A percentile compares a stretch with the other conserved stretches of the same genome.
These are phyloP conservation scores for Tetragonia tetragonoides DNA, from an alignment of 148 eudicot genomes.

Conservation along the genomic window DNA sequence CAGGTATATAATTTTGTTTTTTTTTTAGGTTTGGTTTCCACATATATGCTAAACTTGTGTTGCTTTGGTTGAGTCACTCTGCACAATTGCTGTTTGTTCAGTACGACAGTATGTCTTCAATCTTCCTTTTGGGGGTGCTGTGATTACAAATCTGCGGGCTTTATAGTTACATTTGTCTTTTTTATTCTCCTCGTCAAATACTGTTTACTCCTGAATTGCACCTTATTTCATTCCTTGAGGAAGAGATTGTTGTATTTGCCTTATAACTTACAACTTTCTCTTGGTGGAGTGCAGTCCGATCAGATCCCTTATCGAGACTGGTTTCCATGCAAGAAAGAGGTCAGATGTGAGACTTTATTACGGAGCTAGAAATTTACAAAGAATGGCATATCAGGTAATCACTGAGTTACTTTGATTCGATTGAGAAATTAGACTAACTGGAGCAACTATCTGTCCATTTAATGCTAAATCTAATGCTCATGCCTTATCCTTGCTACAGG, in stretches of 20 bases:
- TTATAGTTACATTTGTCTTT: not conserved
- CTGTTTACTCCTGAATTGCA: not conserved
- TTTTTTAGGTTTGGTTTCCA: not conserved
- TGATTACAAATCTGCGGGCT: not conserved
- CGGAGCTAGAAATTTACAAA: conserved; percentile 84
- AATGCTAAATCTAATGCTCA: conserved; percentile 12
- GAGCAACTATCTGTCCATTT: not conserved
- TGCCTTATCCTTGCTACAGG: conserved; percentile 40
- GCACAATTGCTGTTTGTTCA: not conserved
- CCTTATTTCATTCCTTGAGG: not conserved
- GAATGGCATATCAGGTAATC: conserved; percentile 95
- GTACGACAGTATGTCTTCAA: not conserved
- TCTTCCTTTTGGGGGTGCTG: not conserved
- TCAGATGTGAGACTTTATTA: conserved; percentile 92
- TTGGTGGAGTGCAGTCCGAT: conserved; percentile 67
- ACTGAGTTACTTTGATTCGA: not conserved
- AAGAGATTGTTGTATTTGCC: not conserved
- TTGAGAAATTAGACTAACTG: not conserved
- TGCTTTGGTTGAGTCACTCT: not conserved
- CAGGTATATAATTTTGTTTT: not conserved
- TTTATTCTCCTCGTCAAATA: not conserved
- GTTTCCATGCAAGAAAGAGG: conserved; percentile 71
- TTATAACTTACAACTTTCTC: conserved; percentile 2
- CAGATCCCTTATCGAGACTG: conserved; percentile 86
- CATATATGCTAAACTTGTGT: not conserved